phyloP scores from a whole-genome alignment of 768 basidiomycete genomes.

The Suillus decipiens region DNA sequence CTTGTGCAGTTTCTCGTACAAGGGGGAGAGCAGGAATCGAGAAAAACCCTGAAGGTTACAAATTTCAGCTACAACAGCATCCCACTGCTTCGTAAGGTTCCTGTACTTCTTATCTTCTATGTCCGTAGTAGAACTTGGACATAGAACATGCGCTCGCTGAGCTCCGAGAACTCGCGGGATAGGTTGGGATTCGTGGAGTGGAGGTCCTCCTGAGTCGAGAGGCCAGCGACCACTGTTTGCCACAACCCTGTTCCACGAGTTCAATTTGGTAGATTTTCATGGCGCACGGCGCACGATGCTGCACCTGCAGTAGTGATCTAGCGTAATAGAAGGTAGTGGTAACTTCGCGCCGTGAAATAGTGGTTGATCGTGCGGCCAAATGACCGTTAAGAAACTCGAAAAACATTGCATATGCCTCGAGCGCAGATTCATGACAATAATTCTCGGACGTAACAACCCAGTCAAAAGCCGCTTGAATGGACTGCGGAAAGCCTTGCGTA shows the following conservation, averaged over 20 bases:
- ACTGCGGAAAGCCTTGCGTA: too few species aligned
- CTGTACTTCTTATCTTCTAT: constrained; percentile 11
- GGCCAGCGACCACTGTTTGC: not conserved
- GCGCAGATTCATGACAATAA: not conserved
- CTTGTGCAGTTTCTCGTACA: constrained; percentile 15
- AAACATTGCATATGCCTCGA: not conserved
- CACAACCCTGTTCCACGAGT: not conserved
- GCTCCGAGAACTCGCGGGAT: not conserved
- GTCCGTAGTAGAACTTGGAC: not conserved
- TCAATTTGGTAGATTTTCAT: not conserved
- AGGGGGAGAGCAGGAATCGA: constrained; percentile 17
- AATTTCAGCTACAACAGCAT: constrained; percentile 9
- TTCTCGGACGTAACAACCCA: not conserved
- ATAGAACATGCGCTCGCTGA: not conserved
- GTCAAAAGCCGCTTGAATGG: too few species aligned
- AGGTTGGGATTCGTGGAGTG: not conserved
- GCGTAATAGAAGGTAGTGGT: not conserved
- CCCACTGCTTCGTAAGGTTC: constrained; percentile 9
- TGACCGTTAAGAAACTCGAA: not conserved
- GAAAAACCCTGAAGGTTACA: constrained; percentile 17
- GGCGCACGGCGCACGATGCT: not conserved
- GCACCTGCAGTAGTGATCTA: not conserved
- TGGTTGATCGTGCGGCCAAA: not conserved
- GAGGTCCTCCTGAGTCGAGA: not conserved
- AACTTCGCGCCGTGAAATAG: not conserved